Evolutionary conservation across 208 protist genomes (phyloP).

Genomic region (Trypanosoma scelopori): DNA sequence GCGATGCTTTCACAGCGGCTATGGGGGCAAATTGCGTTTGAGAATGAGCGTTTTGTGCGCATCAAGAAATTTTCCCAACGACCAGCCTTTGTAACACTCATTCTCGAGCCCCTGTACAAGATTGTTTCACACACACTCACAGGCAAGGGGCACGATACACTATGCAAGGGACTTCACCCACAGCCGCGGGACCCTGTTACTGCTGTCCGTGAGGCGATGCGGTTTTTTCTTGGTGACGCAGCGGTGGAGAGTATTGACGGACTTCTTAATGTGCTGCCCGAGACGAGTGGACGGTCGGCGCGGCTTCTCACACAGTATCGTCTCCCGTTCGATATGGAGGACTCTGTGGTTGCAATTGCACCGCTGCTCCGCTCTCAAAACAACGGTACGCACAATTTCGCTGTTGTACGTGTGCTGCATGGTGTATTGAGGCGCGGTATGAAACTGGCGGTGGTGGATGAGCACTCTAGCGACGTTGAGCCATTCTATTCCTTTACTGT

Average conservation of each 20-base stretch:
- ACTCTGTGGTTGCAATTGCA: slow-evolving; percentile 50
- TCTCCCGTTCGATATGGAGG: slow-evolving; percentile 13
- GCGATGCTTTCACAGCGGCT: slow-evolving; percentile 90
- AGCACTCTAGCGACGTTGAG: slow-evolving; percentile 67
- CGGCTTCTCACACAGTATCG: slow-evolving; percentile 54
- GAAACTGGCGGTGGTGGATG: slow-evolving; percentile 58
- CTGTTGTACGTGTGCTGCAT: slow-evolving; percentile 62
- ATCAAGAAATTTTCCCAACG: slow-evolving; percentile 59
- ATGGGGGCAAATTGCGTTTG: slow-evolving; percentile 97
- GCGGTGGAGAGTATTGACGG: slow-evolving; percentile 55
- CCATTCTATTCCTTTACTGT: slow-evolving; percentile 53
- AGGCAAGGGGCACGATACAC: slow-evolving; percentile 47
- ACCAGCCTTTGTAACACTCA: slow-evolving; percentile 98
- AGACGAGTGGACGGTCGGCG: slow-evolving; percentile 28
- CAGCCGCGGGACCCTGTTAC: slow-evolving; percentile 62
- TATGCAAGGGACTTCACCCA: slow-evolving; percentile 43
- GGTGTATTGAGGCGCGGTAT: slow-evolving; percentile 39
- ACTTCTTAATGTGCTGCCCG: slow-evolving; percentile 64
- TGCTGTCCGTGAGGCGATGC: slow-evolving; percentile 69
- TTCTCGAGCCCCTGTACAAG: slow-evolving; percentile 99
- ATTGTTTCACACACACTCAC: slow-evolving; percentile 84
- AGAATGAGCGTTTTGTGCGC: slow-evolving; percentile 58
- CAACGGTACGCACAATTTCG: slow-evolving; percentile 35
- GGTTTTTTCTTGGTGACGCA: slow-evolving; percentile 61
- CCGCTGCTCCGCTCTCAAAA: slow-evolving; percentile 57